Evolutionary conservation across 257 asterid genomes (phyloP), one percentile per base, ranked within the genome.

Genomic region (Leonotis leonurus): DNA sequence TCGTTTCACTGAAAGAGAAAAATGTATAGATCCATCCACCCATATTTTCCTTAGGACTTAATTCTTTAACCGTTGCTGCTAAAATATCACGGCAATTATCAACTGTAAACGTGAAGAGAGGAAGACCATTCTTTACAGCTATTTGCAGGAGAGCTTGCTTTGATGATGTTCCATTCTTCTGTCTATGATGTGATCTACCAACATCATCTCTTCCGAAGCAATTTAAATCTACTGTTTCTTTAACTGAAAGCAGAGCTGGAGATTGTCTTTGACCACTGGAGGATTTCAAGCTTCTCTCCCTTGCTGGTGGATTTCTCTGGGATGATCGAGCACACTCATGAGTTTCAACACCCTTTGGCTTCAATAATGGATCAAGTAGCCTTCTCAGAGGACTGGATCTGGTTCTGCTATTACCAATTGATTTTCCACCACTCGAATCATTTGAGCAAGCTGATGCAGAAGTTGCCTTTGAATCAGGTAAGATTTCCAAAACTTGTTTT

Each of bases 311-410:
- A 55, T 70, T 72, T 55, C 65, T 67, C 58, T 62, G 68, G 8
- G 54, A 24, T 54, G 80, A 70, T 49, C 45, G 68, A 46, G 52
- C 27, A 50, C 40, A 45, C 14, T 73, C 74, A 49, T 71, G 64
- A 14, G 78, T 70, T 52, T 62, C 77, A 53, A 76, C 74, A 7
- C 67, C 68, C 80, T 75, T 82, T 44, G 91, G 87, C 77, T 78
- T 85, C 65, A 83, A 75, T 37, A 85, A 75, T 37, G 96, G 94
- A 51, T 85, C 91, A 18, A 85, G 83, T 45, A 88, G 68, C 80
- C 96, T 85, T 82, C 89, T 79, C 77, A 88, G 49, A 55, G 96
- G 96, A 75, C 96, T 85, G 10, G 94, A 72, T 73, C 80, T 78
- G 70, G 77, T 60, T 70, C 86, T 81, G 51, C 73, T 60, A 17